Percentiles rank a stretch among this genome's conserved stretches.
phyloP scores from a whole-genome alignment of 2,329 filamentous ascomycete species.

The Aspergillus unguis region DNA sequence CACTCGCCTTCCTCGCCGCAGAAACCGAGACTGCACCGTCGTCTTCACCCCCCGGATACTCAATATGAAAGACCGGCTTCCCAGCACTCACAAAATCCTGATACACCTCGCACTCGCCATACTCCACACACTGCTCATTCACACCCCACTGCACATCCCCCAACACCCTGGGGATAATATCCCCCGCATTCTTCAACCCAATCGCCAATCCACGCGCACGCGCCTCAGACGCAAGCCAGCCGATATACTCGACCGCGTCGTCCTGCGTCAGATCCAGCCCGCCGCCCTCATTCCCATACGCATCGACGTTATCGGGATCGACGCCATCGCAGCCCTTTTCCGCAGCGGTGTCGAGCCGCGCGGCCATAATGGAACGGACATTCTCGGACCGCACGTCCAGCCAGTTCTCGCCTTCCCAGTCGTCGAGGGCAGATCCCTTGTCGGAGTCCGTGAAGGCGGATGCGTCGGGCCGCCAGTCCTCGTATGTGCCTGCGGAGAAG shows the following conservation, averaged over 20 bases:
- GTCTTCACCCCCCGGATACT: constrained; percentile 55
- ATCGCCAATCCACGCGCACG: constrained; percentile 55
- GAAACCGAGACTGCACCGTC: constrained; percentile 34
- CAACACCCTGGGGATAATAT: constrained; percentile 54
- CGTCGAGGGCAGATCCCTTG: constrained; percentile 57
- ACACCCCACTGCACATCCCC: constrained; percentile 61
- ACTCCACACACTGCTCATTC: constrained; percentile 66
- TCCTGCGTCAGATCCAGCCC: constrained; percentile 53
- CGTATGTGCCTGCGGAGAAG: constrained; percentile 69
- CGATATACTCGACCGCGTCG: constrained; percentile 58
- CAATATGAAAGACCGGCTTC: constrained; percentile 71
- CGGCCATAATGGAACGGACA: constrained; percentile 63
- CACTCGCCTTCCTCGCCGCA: constrained; percentile 31
- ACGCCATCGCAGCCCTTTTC: constrained; percentile 65
- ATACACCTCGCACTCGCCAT: constrained; percentile 59
- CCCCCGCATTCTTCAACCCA: constrained; percentile 66
- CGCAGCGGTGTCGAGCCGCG: constrained; percentile 57
- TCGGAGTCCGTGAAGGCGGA: constrained; percentile 54
- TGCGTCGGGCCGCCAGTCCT: constrained; percentile 60
- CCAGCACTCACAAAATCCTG: constrained; percentile 55
- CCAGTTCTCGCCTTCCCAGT: constrained; percentile 68
- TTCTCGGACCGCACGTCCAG: constrained; percentile 55
- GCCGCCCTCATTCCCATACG: constrained; percentile 62
- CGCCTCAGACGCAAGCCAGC: constrained; percentile 59
- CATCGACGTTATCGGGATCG: constrained; percentile 70